Evolutionary conservation across 495 filamentous ascomycete species (phyloP), one percentile per base, ranked within the genome.

Genomic region (Mycothermus thermophilus): DNA sequence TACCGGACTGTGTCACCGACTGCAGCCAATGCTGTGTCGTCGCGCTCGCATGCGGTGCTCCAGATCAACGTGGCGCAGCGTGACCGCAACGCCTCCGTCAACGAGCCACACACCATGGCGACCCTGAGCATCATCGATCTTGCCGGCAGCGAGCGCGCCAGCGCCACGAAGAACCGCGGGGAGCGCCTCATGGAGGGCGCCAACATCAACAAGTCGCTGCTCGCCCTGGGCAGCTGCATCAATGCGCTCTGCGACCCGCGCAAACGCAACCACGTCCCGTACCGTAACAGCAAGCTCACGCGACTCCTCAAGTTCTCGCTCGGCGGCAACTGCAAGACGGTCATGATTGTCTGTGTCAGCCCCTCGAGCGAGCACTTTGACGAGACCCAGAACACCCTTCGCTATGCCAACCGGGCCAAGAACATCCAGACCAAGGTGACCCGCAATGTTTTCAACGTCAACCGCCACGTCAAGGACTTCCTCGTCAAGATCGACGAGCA

Each of bases 401-500:
- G 93, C 46, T 99, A 99, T 55, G 90, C 90, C 35, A 95, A 99
- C 56, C 68, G 90, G 40, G 90, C 90, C 15, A 99, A 99, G 71
- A 99, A 99, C 52, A 99, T 99, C 51, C 93, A 99, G 63, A 99
- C 90, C 14, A 99, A 99, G 65, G 83, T 94, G 25, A 95, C 90
- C 13, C 73, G 86, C 44, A 99, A 99, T 52, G 92, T 95, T 2
- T 96, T 90, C 65, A 99, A 99, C 50, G 92, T 99, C 44, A 96
- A 99, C 52, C 79, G 90, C 33, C 90, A 99, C 61, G 90, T 99
- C 32, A 99, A 96, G 63, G 87, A 95, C 55, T 95, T 88, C 61
- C 55, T 95, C 50, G 83, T 92, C 62, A 95, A 95, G 69, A 95
- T 92, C 31, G 86, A 93, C 50, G 86, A 93, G 63, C 87, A 95